Evolutionary conservation across 352 stramenopile genomes (phyloP).

Genomic region (Blastocystis sp.): DNA sequence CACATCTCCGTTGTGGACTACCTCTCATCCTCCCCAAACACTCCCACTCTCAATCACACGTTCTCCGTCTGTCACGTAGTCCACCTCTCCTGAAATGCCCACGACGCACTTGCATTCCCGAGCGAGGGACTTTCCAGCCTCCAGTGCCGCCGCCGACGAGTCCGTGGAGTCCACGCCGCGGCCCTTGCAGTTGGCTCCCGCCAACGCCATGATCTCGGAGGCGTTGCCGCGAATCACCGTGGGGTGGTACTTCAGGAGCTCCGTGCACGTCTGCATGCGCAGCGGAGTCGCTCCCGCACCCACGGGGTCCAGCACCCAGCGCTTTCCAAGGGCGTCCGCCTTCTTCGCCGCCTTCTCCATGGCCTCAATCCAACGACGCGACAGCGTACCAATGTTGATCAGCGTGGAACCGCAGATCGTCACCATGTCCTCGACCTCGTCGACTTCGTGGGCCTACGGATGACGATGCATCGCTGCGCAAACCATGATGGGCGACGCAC

Average conservation of each 20-base stretch:
- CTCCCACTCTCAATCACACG: constrained; percentile 46
- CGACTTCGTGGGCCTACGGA: constrained; percentile 37
- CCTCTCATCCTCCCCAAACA: neutral
- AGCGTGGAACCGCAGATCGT: constrained; percentile 41
- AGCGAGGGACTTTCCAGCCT: constrained; percentile 12
- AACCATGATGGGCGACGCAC: constrained; percentile 55
- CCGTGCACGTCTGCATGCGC: constrained; percentile 21
- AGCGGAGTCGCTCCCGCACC: constrained; percentile 51
- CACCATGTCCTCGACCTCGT: constrained; percentile 56
- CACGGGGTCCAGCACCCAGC: constrained; percentile 53
- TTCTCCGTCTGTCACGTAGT: constrained; percentile 54
- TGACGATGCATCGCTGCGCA: neutral
- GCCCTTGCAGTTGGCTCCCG: neutral
- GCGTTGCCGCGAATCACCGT: constrained; percentile 55
- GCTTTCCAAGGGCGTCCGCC: constrained; percentile 34
- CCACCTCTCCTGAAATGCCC: constrained; percentile 22
- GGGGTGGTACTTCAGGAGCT: constrained; percentile 48
- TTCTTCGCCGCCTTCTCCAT: constrained; percentile 56
- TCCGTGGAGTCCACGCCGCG: constrained; percentile 49
- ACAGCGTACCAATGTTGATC: constrained; percentile 54
- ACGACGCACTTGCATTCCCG: constrained; percentile 52
- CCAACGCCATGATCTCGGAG: constrained; percentile 55
- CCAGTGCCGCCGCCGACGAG: constrained; percentile 2
- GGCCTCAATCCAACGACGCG: constrained; percentile 41
- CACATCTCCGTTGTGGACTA: constrained; percentile 50